Base-by-base conservation (phyloP, 2,329 filamentous ascomycete species). In the Penicillium freii region DNA sequence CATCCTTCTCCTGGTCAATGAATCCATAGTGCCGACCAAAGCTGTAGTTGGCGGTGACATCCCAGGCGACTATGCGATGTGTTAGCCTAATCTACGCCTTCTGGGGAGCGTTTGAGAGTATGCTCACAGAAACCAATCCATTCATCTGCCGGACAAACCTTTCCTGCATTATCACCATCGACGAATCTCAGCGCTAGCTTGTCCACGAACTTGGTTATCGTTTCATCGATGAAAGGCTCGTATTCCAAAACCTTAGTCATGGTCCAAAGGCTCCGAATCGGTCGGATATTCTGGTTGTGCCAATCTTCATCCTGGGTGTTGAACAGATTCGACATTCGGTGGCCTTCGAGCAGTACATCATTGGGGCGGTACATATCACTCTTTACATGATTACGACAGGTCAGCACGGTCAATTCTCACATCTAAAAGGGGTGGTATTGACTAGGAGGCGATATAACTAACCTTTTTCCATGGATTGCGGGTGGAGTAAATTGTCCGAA, bases 221-320 rank as follows among this genome's bases (percentile, higher is more conserved):
- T 68, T 46, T 68, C 56, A 34, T 70, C 67, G 29, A 29, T 29
- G n/a, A 66, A 44, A 9, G 66, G 63, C 52, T 70, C 67, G 38
- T 66, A 65, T 49, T 69, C 62, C 2, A 68, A 51, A 17, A 68
- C 65, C 43, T 67, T 67, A 40, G 64, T 68, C 67, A 70, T 69
- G 13, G 55, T 59, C 61, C 63, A 69, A 3, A 69, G 55, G 39
- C 60, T 50, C 15, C 63, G 61, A 43, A 69, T 65, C 1, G 66
- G 64, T 9, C 61, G 60, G 21, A 69, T 69, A 9, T 67, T 64
- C 11, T 63, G 54, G 29, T 29, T 29, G 10, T 29, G 29, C 29
- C 29, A 29, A 29, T 29, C 29, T 29, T 29, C 29, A 29, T 29
- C 29, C 29, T 29, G 29, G 29, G 29, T 29, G 10, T 29, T 29